Base-by-base conservation (phyloP, 257 asterid species). In the Petunia secreta region DNA sequence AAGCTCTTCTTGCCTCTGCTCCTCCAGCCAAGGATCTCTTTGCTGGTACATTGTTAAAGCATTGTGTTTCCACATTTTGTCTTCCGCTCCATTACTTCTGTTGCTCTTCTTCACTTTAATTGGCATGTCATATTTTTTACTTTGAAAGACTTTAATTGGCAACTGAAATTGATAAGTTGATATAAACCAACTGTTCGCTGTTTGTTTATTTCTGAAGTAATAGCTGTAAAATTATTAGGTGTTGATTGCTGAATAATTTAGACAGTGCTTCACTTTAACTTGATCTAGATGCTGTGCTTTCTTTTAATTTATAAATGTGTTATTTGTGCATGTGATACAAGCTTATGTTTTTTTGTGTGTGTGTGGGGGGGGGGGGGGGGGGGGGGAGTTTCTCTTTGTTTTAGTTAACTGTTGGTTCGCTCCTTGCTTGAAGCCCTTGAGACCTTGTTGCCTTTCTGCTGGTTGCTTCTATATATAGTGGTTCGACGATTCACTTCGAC, bases 211-310 rank as follows among this genome's bases (percentile, higher is more conserved):
- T 34, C 44, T 71, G 62, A 25, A 50, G 34, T 34, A 39, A 8
- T 43, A 66, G 43, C 75, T 67, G 75, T 14, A 48, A 48, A 48
- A 9, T 50, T 71, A 40, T 25, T 11, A 9, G 62, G 36, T 50
- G 44, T 34, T 40, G 46, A 50, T 7, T 71, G 62, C 36, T 50
- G 77, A 5, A 71, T 71, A 16, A 9, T 25, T 34, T 46, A 25
- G 6, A 71, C 77, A 48, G 48, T 43, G 34, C 44, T 16, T 71
- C 77, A 50, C 3, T 25, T 71, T 71, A 71, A 71, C 50, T 71
- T 71, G 77, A 11, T 71, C 6, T 71, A 9, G 46, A 34, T 71
- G 6, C 46, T 71, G 5, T 50, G 60, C 44, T 2, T 71, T 50
- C 44, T 10, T 71, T 71, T 48, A 0, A 34, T 34, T 71, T 71